Conservation (phyloP, 805 yeast genomes). For the Cyberlindnera euphorbiiphila region DNA sequence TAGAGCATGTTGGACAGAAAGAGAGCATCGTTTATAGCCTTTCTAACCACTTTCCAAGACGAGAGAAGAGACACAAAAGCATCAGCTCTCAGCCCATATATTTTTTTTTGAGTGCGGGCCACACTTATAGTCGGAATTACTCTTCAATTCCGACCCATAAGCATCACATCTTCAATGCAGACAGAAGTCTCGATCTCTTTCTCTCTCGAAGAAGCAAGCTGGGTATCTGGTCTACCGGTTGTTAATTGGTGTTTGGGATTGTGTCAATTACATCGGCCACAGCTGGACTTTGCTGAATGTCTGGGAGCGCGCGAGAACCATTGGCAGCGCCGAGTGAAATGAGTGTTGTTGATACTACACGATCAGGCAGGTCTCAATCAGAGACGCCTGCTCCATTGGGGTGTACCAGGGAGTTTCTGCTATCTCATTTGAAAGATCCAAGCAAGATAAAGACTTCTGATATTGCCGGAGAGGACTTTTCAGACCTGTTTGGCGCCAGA, state of each 20-base stretch:
- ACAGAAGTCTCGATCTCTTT: too few species aligned
- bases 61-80: background rate
- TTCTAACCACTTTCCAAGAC: background rate
- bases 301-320: too few species aligned
- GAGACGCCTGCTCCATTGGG: background rate
- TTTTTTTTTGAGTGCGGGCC: background rate
- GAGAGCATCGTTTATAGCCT: slow-evolving; percentile 61
- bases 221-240: too few species aligned
- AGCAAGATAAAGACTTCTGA: background rate
- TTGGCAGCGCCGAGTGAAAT: too few species aligned
- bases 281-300: too few species aligned
- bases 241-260: too few species aligned
- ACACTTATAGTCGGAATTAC: background rate
- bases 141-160: background rate
- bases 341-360: too few species aligned
- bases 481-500: slow-evolving; percentile 4
- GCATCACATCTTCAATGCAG: too few species aligned
- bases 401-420: background rate
- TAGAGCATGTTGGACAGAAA: slow-evolving; percentile 92
- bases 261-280: too few species aligned
- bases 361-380: background rate
- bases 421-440: background rate
- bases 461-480: background rate
- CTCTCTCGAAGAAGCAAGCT: too few species aligned
- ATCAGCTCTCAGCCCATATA: too few species aligned